A percentile compares a stretch with the other conserved stretches of the same genome.
Evolutionary conservation across 805 yeast species (phyloP).

Genomic region (Starmera quercuum): DNA sequence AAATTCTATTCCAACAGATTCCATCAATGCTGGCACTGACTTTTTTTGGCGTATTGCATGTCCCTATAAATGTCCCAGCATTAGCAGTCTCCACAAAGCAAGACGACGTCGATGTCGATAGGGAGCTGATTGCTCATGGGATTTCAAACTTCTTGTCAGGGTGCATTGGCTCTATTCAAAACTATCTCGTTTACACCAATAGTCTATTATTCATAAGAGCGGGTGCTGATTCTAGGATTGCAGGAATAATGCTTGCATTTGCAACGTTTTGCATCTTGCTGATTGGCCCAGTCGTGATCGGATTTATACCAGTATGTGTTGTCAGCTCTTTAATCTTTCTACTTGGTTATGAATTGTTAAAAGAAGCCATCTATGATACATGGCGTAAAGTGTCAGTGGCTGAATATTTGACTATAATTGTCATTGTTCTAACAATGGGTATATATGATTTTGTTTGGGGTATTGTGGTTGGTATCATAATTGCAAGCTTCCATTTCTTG

Average conservation of each 20-base stretch:
- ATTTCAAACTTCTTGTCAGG: conserved; percentile 85
- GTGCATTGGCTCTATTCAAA: conserved; percentile 78
- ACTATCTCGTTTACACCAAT: conserved; percentile 91
- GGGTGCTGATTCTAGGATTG: conserved; percentile 84
- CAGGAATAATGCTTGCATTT: conserved; percentile 82
- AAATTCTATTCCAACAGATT: conserved; percentile 52
- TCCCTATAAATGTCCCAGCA: conserved; percentile 97
- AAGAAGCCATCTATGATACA: conserved; percentile 84
- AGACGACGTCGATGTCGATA: conserved; percentile 79
- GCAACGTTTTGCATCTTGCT: conserved; percentile 79
- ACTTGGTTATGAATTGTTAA: conserved; percentile 82
- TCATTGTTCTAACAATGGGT: conserved; percentile 93
- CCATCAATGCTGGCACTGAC: conserved; percentile 96
- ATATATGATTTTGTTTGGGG: conserved; percentile 93
- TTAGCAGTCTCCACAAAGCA: conserved; percentile 83
- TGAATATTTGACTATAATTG: conserved; percentile 78
- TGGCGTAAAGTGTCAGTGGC: conserved; percentile 63
- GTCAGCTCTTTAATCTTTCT: conserved; percentile 90
- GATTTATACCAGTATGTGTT: conserved; percentile 90
- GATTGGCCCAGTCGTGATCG: conserved; percentile 88
- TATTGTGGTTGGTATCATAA: conserved; percentile 77
- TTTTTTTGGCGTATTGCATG: conserved; percentile 92
- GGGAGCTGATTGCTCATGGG: conserved; percentile 94
- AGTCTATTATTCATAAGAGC: conserved; percentile 86
- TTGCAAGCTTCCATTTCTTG: conserved; percentile 94